Conservation (phyloP, 345 rosid genomes). For the Microcos paniculata region DNA sequence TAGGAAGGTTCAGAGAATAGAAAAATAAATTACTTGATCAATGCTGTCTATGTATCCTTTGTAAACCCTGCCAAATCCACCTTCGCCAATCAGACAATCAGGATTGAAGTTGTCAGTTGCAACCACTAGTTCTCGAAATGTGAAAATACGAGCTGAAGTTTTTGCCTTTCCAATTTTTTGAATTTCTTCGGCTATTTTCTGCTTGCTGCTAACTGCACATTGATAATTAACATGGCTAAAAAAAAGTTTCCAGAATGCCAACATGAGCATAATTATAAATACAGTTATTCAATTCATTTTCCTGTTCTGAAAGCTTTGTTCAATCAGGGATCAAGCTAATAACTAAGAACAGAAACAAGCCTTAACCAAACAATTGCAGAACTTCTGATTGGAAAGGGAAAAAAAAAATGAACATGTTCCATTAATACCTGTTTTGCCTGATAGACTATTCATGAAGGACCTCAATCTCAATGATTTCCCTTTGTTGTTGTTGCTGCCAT, state of each 20-base stretch:
- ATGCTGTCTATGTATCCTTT: constrained; percentile 43
- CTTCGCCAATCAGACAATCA: constrained; percentile 55
- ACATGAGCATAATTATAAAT: background rate
- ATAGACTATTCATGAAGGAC: constrained; percentile 25
- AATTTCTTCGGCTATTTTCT: constrained; percentile 45
- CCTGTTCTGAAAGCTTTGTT: background rate
- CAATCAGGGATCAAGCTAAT: background rate
- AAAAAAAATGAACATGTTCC: background rate
- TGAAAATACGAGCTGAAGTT: constrained; percentile 34
- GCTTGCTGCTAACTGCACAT: constrained; percentile 42
- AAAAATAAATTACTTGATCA: constrained; percentile 30
- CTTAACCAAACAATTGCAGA: background rate
- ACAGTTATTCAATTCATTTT: background rate
- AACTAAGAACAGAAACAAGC: too few relatives aligned
- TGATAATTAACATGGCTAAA: background rate
- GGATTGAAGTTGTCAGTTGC: constrained; percentile 56
- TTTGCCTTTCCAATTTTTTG: constrained; percentile 41
- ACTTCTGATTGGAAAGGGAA: background rate
- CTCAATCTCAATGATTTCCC: constrained; percentile 22
- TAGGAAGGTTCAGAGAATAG: background rate
- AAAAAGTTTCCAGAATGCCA: background rate
- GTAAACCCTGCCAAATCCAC: constrained; percentile 67
- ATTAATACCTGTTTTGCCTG: constrained; percentile 28
- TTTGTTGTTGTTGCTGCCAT: background rate
- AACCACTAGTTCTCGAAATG: constrained; percentile 42